These are phyloP conservation scores for Ceratobasidium sp. DNA, from an alignment of 1,284 basidiomycete species.

Conservation along the genomic window DNA sequence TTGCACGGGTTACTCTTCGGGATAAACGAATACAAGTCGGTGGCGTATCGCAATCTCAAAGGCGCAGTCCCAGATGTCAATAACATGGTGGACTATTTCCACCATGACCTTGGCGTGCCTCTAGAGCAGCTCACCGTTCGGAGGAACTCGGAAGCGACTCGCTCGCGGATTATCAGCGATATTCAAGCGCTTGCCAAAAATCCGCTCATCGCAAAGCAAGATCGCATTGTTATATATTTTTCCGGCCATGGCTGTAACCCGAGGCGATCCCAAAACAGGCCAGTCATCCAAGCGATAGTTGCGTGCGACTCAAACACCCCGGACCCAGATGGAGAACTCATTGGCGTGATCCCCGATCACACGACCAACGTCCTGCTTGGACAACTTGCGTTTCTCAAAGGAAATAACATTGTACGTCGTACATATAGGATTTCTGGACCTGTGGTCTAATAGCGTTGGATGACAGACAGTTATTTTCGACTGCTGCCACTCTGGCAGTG, in stretches of 20 bases:
- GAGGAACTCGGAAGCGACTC: neutral
- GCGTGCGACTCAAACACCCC: neutral
- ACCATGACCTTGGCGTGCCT: too few relatives aligned
- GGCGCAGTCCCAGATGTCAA: too few relatives aligned
- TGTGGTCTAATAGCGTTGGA: too few relatives aligned
- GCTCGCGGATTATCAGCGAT: neutral
- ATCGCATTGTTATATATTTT: slow-evolving; percentile 12
- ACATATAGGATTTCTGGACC: neutral
- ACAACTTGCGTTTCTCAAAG: neutral
- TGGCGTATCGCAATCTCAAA: too few relatives aligned
- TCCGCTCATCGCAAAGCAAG: neutral
- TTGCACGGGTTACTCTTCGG: too few relatives aligned
- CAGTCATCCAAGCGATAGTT: neutral
- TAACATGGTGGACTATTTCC: too few relatives aligned
- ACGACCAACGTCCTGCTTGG: neutral
- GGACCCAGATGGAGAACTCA: neutral
- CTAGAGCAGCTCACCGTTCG: too few relatives aligned
- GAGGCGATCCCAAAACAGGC: neutral
- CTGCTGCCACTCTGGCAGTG: slow-evolving; percentile 16
- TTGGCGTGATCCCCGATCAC: neutral
- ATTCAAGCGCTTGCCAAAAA: neutral
- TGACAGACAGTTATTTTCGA: slow-evolving; percentile 21
- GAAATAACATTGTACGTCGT: slow-evolving; percentile 1
- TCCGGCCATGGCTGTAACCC: slow-evolving; percentile 13
- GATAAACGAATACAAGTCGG: too few relatives aligned